These are phyloP conservation scores for Priceomyces medius DNA, from an alignment of 805 yeast genomes.

Conservation along the genomic window DNA sequence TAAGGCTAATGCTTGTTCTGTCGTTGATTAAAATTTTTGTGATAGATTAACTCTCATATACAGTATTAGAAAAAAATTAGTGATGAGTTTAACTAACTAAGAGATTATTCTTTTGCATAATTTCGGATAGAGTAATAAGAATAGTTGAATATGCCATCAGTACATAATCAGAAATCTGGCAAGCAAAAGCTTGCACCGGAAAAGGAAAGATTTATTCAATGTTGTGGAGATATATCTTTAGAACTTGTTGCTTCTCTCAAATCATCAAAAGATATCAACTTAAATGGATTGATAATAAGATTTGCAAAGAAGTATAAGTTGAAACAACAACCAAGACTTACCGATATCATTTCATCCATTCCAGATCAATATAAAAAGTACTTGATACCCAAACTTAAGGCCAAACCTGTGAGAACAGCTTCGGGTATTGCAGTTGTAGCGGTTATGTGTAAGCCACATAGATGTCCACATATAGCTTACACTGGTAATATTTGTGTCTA, in stretches of 20 bases:
- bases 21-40: background rate
- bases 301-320: slow-evolving; percentile 88
- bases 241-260: slow-evolving; percentile 80
- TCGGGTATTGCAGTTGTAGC: slow-evolving; percentile 99
- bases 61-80: slow-evolving; percentile 4
- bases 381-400: slow-evolving; percentile 87
- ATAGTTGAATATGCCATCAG: slow-evolving; percentile 32
- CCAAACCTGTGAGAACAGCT: slow-evolving; percentile 98
- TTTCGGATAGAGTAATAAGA: background rate
- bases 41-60: background rate
- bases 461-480: slow-evolving; percentile 98
- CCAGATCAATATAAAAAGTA: slow-evolving; percentile 95
- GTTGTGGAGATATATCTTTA: slow-evolving; percentile 88
- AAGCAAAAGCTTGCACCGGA: slow-evolving; percentile 81
- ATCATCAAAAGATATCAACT: slow-evolving; percentile 73
- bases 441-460: slow-evolving; percentile 98
- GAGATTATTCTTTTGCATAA: background rate
- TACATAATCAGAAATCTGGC: slow-evolving; percentile 18
- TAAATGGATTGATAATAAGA: slow-evolving; percentile 84
- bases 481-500: slow-evolving; percentile 98
- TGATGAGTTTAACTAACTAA: slow-evolving; percentile 5
- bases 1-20: background rate
- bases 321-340: slow-evolving; percentile 87
- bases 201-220: slow-evolving; percentile 86
- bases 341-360: slow-evolving; percentile 91